Conservation (phyloP, 345 rosid species). For the Tarenaya hassleriana region DNA sequence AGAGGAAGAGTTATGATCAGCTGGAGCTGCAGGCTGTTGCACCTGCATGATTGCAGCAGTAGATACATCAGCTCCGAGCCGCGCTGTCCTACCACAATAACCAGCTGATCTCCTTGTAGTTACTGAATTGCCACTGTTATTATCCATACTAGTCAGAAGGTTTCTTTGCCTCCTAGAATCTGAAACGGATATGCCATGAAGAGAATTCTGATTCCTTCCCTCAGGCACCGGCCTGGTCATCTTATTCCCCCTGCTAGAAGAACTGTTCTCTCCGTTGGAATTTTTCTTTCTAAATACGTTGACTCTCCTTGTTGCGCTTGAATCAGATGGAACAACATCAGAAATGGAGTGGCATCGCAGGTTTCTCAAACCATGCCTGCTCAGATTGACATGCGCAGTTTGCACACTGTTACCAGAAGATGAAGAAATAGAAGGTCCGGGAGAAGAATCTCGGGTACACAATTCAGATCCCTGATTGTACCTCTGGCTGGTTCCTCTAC, state of each 20-base stretch:
- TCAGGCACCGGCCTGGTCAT: slow-evolving; percentile 34
- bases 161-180: slow-evolving; percentile 60
- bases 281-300: slow-evolving; percentile 42
- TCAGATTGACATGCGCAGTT: slow-evolving; percentile 25
- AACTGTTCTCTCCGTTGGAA: slow-evolving; percentile 64
- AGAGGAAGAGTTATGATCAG: slow-evolving; percentile 36
- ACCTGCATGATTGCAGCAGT: slow-evolving; percentile 29
- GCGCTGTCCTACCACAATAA: slow-evolving; percentile 41
- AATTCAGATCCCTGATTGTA: slow-evolving; percentile 35
- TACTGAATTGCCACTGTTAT: slow-evolving; percentile 44
- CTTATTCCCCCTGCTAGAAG: slow-evolving; percentile 53
- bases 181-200: slow-evolving; percentile 41
- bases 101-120: slow-evolving; percentile 51
- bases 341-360: slow-evolving; percentile 44
- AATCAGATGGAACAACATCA: slow-evolving; percentile 42
- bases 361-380: slow-evolving; percentile 42
- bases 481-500: slow-evolving; percentile 35
- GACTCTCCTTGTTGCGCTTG: slow-evolving; percentile 37
- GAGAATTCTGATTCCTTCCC: slow-evolving; percentile 32
- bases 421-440: slow-evolving; percentile 17
- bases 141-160: slow-evolving; percentile 38
- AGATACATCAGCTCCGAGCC: slow-evolving; percentile 30
- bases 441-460: slow-evolving; percentile 21
- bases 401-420: slow-evolving; percentile 37
- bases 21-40: slow-evolving; percentile 35